Percentiles rank a stretch among this genome's conserved stretches.
phyloP scores from a whole-genome alignment of 495 filamentous ascomycete genomes.

The Barbatosphaeria neglecta region DNA sequence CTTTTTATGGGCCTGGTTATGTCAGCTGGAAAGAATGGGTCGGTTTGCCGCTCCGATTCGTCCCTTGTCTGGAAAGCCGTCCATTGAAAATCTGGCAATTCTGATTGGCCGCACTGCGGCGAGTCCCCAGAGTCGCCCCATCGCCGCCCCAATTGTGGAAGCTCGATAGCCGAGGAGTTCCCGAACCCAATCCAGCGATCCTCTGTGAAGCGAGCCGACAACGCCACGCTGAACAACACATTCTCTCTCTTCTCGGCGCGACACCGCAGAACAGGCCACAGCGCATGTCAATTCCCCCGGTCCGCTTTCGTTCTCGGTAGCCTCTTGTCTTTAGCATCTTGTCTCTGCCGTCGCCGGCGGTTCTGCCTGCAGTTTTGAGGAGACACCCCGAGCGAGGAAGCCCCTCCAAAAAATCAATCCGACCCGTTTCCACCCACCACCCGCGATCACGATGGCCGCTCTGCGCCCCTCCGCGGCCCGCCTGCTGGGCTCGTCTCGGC shows the following conservation, averaged over 20 bases:
- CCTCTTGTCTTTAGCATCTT: no score
- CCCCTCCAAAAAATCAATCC: no score
- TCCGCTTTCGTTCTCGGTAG: neutral
- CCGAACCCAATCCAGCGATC: neutral
- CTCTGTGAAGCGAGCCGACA: neutral
- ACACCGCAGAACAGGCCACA: neutral
- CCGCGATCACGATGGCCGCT: conserved; percentile 58
- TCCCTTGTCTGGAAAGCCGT: neutral
- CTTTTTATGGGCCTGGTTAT: no score
- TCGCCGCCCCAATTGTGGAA: neutral
- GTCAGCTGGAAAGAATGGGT: no score
- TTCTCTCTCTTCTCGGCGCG: no score
- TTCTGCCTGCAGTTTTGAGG: neutral
- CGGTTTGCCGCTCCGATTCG: neutral
- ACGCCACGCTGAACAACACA: neutral
- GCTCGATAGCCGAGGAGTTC: neutral
- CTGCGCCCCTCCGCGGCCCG: conserved; percentile 59
- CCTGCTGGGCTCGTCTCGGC: conserved; percentile 44
- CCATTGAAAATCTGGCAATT: neutral
- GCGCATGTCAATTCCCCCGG: neutral
- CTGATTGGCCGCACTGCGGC: neutral
- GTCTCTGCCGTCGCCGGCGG: neutral
- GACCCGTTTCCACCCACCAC: no score
- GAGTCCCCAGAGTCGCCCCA: no score
- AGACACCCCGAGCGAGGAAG: neutral